phyloP scores from a whole-genome alignment of 495 filamentous ascomycete species.

The Xanthoparmelia taractica region DNA sequence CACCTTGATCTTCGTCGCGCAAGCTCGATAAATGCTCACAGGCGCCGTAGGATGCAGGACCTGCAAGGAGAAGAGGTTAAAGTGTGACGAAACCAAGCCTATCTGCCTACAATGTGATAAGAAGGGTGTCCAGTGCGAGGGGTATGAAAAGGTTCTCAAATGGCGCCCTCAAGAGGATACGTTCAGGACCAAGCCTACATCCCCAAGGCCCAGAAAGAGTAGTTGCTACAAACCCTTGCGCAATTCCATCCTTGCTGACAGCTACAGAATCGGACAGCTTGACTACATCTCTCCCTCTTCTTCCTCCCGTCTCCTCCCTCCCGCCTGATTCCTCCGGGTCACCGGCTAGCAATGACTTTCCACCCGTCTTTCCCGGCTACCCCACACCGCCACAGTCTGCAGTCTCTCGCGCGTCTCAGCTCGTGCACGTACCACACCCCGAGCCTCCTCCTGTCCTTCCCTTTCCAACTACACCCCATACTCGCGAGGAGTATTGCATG shows the following conservation, averaged over 20 bases:
- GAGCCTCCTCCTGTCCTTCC: background rate
- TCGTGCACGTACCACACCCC: background rate
- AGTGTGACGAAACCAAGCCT: slow-evolving; percentile 76
- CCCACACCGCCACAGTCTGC: slow-evolving; percentile 16
- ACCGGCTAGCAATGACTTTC: slow-evolving; percentile 1
- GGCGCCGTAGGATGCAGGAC: slow-evolving; percentile 59
- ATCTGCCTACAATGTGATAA: slow-evolving; percentile 65
- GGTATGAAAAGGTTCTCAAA: slow-evolving; percentile 80
- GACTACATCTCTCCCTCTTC: slow-evolving; percentile 6
- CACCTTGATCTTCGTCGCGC: slow-evolving; percentile 3
- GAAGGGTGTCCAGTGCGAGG: slow-evolving; percentile 63
- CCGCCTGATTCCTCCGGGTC: background rate
- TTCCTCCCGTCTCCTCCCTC: slow-evolving; percentile 18
- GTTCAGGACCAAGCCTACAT: slow-evolving; percentile 42
- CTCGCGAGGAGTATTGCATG: background rate
- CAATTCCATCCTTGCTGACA: background rate
- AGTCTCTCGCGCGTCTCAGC: slow-evolving; percentile 8
- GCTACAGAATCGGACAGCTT: slow-evolving; percentile 5
- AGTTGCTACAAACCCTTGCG: slow-evolving; percentile 10
- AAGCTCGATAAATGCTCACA: slow-evolving; percentile 26
- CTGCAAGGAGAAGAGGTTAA: slow-evolving; percentile 73
- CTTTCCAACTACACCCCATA: background rate
- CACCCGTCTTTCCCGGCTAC: background rate
- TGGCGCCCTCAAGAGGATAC: slow-evolving; percentile 72
- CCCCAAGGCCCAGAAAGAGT: slow-evolving; percentile 45